Evolutionary conservation across 306 rosid species (phyloP).

Genomic region (Quercus bicolor): DNA sequence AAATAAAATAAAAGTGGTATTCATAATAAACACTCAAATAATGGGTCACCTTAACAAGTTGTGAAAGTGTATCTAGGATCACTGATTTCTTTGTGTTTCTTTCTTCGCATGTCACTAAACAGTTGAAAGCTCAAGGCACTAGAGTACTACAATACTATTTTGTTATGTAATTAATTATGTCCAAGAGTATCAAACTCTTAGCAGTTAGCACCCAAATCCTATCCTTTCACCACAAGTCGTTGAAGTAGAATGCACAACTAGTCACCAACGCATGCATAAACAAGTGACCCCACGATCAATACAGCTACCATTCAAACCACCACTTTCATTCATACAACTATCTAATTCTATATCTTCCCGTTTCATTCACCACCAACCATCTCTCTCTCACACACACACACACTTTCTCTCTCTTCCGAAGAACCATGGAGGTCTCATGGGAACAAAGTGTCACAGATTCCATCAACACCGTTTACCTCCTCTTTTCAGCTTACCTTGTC

Average conservation of each 20-base stretch:
- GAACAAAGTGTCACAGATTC: constrained; percentile 59
- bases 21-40: too few species aligned
- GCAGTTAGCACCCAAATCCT: background rate
- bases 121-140: background rate
- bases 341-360: background rate
- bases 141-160: background rate
- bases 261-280: constrained; percentile 29
- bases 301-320: constrained; percentile 43
- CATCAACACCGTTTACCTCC: constrained; percentile 70
- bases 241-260: constrained; percentile 31
- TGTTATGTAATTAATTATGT: too few species aligned
- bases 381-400: background rate
- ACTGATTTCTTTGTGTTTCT: background rate
- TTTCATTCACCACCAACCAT: background rate
- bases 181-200: too few species aligned
- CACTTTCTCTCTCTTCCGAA: background rate
- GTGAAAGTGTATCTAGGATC: too few species aligned
- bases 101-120: background rate
- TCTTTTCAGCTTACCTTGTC: constrained; percentile 75
- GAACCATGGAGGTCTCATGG: constrained; percentile 60
- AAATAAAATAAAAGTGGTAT: too few species aligned
- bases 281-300: background rate
- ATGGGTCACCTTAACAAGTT: too few species aligned
- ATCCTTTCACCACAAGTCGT: constrained; percentile 4
- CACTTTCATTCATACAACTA: constrained; percentile 1